Evolutionary conservation across 805 yeast species (phyloP), one percentile per base, ranked within the genome.

Genomic region (Saccharomycopsis fodiens): DNA sequence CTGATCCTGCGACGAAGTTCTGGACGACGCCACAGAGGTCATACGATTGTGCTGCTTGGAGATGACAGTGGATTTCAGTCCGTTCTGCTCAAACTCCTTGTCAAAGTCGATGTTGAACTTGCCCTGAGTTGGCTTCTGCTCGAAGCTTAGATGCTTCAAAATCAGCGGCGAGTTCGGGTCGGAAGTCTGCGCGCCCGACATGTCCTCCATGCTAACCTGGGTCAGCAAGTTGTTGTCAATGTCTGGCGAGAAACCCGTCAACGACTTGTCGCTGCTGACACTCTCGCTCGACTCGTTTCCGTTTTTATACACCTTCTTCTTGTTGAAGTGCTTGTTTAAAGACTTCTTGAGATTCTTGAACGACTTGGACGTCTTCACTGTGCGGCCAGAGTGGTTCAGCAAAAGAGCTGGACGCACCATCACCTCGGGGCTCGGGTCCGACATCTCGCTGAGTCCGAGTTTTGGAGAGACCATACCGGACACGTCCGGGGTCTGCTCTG

Each of bases 1-100:
- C 8, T 4, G 17, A 19, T 22, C 32, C 20, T 35, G 16, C 19
- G 40, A 54, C 30, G 59, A 55, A 1, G 48, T 52, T 10, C 57
- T 49, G 5, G 53, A 39, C 8, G 60, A 44, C 13, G 50, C 42
- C 8, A 57, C 52, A 22, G 46, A 39, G 4, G 62, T 53, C 25
- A 41, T 23, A 12, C 56, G 53, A 38, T 55, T n/a, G 19, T 15
- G 17, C 30, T 17, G 13, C 13, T 17, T 21, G 12, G 19, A 27
- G 5, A 22, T n/a, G 4, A n/a, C 21, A 4, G 43, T 20, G 20
- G 32, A 35, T 27, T 22, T 29, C 16, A 13, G 16, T 32, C 36
- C 15, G 20, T 10, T 10, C 20, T 32, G 36, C 13, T 20, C 27
- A 13, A 39, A 44, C 29, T 44, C 47, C 35, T 39, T 47, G n/a